Base-by-base conservation (phyloP, 2,329 filamentous ascomycete genomes). In the Didymella keratinophila region DNA sequence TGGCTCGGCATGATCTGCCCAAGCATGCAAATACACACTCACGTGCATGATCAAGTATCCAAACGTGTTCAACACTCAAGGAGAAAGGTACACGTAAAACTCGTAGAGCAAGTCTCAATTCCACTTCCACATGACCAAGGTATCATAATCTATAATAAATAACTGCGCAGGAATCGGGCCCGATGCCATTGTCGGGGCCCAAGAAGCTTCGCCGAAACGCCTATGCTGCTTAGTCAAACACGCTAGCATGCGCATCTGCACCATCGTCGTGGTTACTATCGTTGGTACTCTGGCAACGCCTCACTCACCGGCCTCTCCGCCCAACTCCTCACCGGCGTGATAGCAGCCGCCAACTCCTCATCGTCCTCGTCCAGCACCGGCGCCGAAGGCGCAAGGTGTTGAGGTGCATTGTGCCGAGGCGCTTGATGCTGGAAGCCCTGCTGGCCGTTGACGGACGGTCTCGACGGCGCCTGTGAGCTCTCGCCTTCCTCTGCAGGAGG, bases 321-420 rank as follows among this genome's bases (percentile, higher is more conserved):
- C 8, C 53, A 32, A 56, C 62, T 65, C 28, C 66, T 48, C 14
- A 63, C 66, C 1, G 62, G 58, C n/a, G 70, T 63, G 27, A 74
- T 65, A 14, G 72, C 68, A 7, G 61, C 71, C 16, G 75, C 69
- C 1, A 76, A 59, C 7, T 63, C 71, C 47, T 75, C 72, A 18
- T 76, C 73, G 4, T 74, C 72, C 1, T 76, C 73, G 16, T 75
- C 69, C 23, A 76, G 57, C 44, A 71, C 49, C 6, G 74, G 74
- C 20, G 74, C 73, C 6, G 32, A 36, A 7, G 32, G 32, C 32
- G 32, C 32, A 36, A 36, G 32, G 16, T 36, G 32, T n/a, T 11
- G 30, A 32, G 30, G 30, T 14, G 10, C 71, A 73, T 2, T 72
- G 72, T 1, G 49, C 49, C 12, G 52, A 30, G 23, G 49, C 37